Conservation (phyloP, 108 stramenopile species). For the Cyclotella sp. region DNA sequence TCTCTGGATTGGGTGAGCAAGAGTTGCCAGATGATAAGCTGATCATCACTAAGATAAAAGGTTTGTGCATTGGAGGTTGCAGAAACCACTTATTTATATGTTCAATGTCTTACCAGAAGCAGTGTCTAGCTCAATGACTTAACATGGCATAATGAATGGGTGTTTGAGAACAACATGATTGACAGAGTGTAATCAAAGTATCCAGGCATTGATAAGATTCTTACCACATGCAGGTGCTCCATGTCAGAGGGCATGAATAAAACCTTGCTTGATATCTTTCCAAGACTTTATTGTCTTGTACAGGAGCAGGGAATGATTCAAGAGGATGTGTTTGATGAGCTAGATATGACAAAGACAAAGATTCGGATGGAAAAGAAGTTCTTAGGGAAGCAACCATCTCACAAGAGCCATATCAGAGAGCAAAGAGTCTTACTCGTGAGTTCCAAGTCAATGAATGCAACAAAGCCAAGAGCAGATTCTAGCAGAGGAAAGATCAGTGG, state of each 20-base stretch:
- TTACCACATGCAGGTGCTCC: background rate
- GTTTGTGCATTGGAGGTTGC: constrained; percentile 10
- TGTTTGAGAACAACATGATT: background rate
- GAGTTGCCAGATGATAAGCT: constrained; percentile 12
- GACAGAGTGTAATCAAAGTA: background rate
- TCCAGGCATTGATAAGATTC: background rate
- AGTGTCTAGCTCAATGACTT: background rate
- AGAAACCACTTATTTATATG: no score
- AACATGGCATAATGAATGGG: background rate
- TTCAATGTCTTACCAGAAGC: background rate
- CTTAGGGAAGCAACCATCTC: constrained; percentile 1
- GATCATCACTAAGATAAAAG: background rate
- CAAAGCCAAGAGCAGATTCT: background rate
- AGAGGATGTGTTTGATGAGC: background rate
- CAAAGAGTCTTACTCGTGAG: constrained; percentile 11
- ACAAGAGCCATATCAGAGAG: constrained; percentile 8
- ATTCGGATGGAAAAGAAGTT: background rate
- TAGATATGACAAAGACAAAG: background rate
- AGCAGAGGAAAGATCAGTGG: background rate
- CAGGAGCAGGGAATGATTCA: background rate
- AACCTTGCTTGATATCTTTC: background rate
- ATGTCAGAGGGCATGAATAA: background rate
- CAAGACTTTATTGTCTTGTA: background rate
- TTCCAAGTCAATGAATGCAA: background rate
- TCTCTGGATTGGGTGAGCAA: background rate